These are phyloP conservation scores for Penicillium dipodomyicola DNA, from an alignment of 495 filamentous ascomycete genomes.

Conservation along the genomic window DNA sequence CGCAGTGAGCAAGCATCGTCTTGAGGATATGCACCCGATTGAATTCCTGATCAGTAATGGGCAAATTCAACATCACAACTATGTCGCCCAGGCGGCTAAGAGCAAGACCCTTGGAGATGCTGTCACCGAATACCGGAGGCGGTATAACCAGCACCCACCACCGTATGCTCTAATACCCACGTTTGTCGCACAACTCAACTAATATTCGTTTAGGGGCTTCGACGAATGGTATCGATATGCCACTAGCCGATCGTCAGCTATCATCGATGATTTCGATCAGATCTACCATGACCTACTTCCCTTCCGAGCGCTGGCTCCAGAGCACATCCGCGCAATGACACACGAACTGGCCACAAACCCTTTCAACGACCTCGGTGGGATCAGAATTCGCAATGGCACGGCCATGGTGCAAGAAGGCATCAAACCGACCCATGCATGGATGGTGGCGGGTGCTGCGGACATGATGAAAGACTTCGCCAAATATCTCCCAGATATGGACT, in stretches of 20 bases:
- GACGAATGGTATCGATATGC: conserved; percentile 74
- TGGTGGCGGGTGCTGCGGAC: conserved; percentile 54
- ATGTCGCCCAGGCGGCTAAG: conserved; percentile 32
- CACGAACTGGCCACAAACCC: conserved; percentile 45
- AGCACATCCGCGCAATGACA: conserved; percentile 52
- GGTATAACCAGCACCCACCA: conserved; percentile 50
- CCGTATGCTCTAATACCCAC: conserved; percentile 29
- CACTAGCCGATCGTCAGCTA: conserved; percentile 54
- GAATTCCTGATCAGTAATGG: conserved; percentile 47
- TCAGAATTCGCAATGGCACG: conserved; percentile 49
- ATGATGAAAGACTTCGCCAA: conserved; percentile 69
- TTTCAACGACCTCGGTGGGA: conserved; percentile 48
- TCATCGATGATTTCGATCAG: conserved; percentile 75
- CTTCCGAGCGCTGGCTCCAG: conserved; percentile 68
- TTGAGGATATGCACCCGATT: conserved; percentile 43
- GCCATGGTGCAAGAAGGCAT: conserved; percentile 43
- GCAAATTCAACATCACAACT: conserved; percentile 36
- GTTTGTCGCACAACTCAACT: conserved; percentile 3
- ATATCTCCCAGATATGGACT: conserved; percentile 74
- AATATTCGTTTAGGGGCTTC: conserved; percentile 34
- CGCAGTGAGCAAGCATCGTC: conserved; percentile 30
- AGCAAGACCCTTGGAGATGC: conserved; percentile 41
- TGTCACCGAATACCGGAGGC: conserved; percentile 40
- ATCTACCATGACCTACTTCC: conserved; percentile 68
- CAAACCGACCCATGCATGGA: conserved; percentile 55